Evolutionary conservation across 2,329 filamentous ascomycete genomes (phyloP), one percentile per base, ranked within the genome.

Genomic region (Saccharata proteae): DNA sequence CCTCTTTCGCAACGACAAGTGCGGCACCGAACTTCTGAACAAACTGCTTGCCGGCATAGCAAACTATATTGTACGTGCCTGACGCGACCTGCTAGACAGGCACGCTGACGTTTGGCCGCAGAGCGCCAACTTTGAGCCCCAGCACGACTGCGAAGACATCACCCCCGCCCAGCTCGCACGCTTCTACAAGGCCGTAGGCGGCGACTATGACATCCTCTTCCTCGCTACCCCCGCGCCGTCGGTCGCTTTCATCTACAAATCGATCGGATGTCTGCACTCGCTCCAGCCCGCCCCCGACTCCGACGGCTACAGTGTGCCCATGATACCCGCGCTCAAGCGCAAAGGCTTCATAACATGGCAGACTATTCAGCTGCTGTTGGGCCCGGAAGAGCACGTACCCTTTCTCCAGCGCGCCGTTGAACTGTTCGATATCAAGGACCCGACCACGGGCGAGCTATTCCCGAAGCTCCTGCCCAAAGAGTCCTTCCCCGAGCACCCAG

Each of bases 311-410:
- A 70, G 69, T 3, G 64, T 76, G 1, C 90, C 88, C 0, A 75
- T 71, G 0, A 70, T 94, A 24, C 90, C 90, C 1, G 82, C 85
- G 10, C 61, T 98, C 34, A 92, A 88, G 20, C 65, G 70, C 0
- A 72, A 74, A 47, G 90, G 90, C 23, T 98, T 93, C 54, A 81
- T 88, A 25, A 77, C 83, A 52, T 98, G 88, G 88, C 80, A 93
- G 61, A 84, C 82, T 0, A 80, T 96, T 34, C 84, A 96, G 58
- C 69, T 93, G 14, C 63, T 96, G 20, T 69, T 96, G 2, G 81
- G 77, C 2, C 90, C 90, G 0, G 79, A 90, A 43, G 82, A 92
- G 45, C 86, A 96, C 58, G 80, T 85, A 1, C 74, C 74, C 0
- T 88, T 85, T 45, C 56, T 98, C 15, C 83, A 90, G 46, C 77